These are phyloP conservation scores for Colletotrichum liriopes DNA, from an alignment of 2,329 filamentous ascomycete genomes.

Conservation along the genomic window DNA sequence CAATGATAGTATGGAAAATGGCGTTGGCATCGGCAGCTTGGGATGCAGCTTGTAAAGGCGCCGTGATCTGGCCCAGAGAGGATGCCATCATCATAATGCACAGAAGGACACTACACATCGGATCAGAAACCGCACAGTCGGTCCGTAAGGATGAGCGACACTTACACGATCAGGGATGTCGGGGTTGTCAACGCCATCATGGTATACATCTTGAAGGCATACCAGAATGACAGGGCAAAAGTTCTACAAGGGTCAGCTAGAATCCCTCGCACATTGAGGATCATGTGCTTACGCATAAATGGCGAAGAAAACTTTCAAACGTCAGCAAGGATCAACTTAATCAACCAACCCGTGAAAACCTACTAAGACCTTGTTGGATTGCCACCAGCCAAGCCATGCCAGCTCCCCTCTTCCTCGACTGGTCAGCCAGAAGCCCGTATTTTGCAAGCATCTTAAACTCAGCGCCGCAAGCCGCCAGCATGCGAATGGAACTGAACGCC, in stretches of 20 bases:
- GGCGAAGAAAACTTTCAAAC: constrained; percentile 40
- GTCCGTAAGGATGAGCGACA: neutral
- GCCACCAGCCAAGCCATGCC: constrained; percentile 46
- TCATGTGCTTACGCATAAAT: constrained; percentile 42
- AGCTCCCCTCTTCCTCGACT: constrained; percentile 52
- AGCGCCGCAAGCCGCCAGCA: constrained; percentile 60
- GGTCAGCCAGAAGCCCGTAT: constrained; percentile 54
- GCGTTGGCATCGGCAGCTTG: constrained; percentile 55
- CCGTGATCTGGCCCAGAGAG: constrained; percentile 52
- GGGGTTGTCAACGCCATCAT: constrained; percentile 43
- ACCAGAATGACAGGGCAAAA: constrained; percentile 46
- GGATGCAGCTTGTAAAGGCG: constrained; percentile 53
- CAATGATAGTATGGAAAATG: constrained; percentile 60
- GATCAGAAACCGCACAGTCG: neutral
- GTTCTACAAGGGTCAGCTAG: constrained; percentile 38
- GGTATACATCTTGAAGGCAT: constrained; percentile 44
- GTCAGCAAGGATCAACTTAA: constrained; percentile 13
- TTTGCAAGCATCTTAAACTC: constrained; percentile 54
- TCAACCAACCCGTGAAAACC: constrained; percentile 11
- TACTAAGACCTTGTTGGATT: constrained; percentile 48
- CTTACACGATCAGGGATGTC: constrained; percentile 46
- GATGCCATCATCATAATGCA: constrained; percentile 51
- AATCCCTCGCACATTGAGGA: too few species aligned
- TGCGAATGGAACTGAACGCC: constrained; percentile 58
- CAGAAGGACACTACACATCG: constrained; percentile 43